Evolutionary conservation across 306 rosid genomes (phyloP).

Genomic region (Trifolium dubium): DNA sequence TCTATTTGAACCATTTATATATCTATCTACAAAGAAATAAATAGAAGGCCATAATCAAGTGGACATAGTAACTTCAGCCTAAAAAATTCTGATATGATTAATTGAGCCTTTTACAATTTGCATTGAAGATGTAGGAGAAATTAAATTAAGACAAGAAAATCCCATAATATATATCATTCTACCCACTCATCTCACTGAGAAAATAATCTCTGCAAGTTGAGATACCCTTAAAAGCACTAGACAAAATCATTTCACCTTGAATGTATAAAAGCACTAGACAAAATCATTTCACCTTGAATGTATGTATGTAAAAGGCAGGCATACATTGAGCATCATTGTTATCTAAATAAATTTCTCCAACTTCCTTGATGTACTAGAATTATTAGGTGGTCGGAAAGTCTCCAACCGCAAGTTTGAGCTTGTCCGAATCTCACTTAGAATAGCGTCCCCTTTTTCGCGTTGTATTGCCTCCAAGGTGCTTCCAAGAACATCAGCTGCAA

Average conservation of each 20-base stretch:
- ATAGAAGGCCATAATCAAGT: constrained; percentile 17
- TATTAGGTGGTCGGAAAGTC: constrained; percentile 62
- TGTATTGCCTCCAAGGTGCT: constrained; percentile 65
- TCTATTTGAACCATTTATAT: background rate
- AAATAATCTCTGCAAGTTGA: constrained; percentile 55
- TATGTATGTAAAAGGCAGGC: constrained; percentile 47
- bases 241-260: constrained; percentile 16
- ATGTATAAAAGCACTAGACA: constrained; percentile 12
- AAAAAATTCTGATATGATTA: constrained; percentile 48
- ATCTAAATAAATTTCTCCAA: constrained; percentile 77
- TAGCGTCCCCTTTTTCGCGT: constrained; percentile 63
- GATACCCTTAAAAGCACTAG: constrained; percentile 55
- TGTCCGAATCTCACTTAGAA: constrained; percentile 50
- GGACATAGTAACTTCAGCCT: constrained; percentile 25
- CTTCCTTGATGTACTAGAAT: constrained; percentile 57
- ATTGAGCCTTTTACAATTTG: constrained; percentile 63
- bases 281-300: background rate
- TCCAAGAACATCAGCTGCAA: constrained; percentile 86
- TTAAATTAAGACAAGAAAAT: constrained; percentile 50
- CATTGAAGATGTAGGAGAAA: constrained; percentile 52
- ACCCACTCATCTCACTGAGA: constrained; percentile 48
- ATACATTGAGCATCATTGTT: constrained; percentile 65
- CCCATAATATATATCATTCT: constrained; percentile 48
- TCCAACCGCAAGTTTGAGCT: constrained; percentile 68
- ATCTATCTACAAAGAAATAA: constrained; percentile 35